Evolutionary conservation across 2,329 filamentous ascomycete species (phyloP), one percentile per base, ranked within the genome.

Genomic region (Macrophomina pseudophaseolina): DNA sequence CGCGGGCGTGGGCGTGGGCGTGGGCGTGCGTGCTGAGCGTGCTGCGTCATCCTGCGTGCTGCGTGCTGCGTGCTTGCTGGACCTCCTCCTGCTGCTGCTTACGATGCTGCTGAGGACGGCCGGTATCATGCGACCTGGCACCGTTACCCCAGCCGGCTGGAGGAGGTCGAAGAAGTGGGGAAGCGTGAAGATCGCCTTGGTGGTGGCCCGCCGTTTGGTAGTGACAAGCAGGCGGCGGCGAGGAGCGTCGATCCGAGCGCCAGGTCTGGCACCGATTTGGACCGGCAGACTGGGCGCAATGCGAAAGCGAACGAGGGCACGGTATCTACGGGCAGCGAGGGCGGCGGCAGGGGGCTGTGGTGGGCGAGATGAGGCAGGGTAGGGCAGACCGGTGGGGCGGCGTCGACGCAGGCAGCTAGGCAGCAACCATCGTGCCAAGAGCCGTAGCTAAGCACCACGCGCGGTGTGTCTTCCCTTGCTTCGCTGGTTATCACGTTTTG

Each of bases 151-250:
- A 49, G 58, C 32, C 33, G 52, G 52, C 52, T 33, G 52, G 16
- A 16, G 58, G 42, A 49, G 32, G 58, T 48, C 44, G 33, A 44
- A 38, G 58, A 62, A 62, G 58, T 62, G 58, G 58, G 58, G 58
- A 62, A 62, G 58, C 28, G 42, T 62, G 58, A 62, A 62, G 58
- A 62, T 62, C 58, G 58, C 58, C 30, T 46, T n/a, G 30, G 42
- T 62, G 58, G 58, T 62, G 58, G 44, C 58, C 58, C 58, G 58
- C 58, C 58, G 58, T 62, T 62, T 62, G 58, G 58, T 44, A 60
- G 40, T 48, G 56, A 48, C 56, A 60, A 35, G 56, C 56, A 58
- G 54, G 54, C 56, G 42, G 56, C 56, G 56, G 56, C 56, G 56
- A 28, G 40, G 56, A 60, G 56, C 33, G 58, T 62, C 58, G 58